Base-by-base conservation (phyloP, 2,329 filamentous ascomycete genomes). In the Neopestalotiopsis sp. region DNA sequence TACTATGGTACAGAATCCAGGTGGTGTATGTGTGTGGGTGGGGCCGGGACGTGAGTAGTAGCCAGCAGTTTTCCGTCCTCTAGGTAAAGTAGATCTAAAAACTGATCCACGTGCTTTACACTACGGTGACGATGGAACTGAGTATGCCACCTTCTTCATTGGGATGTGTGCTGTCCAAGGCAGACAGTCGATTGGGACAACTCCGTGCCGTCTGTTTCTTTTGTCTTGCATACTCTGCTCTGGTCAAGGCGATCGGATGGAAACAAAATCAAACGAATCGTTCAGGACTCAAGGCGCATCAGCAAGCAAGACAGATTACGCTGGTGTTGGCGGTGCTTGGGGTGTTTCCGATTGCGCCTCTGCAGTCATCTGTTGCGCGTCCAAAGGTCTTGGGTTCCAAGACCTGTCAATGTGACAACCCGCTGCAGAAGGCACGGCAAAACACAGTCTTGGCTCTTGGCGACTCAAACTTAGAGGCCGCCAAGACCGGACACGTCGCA, bases 361-460 rank as follows among this genome's bases (percentile, higher is more conserved):
- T 61, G 59, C 59, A 20, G 59, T 61, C 59, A 61, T 61, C 32
- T 24, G 30, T 61, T 61, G 59, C 59, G 59, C 59, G 59, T 34
- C 59, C 24, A 28, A 28, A 28, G 24, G 24, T 28, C 24, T 28
- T 40, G 14, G 17, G 14, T 38, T 30, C 32, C 14, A 30, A 10
- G 59, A 20, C 34, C 59, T 61, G 59, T 61, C 28, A 61, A 52
- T 20, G 45, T 52, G 45, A 52, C 45, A 14, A 61, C 13, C 30
- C 59, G 34, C 32, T 40, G 59, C 59, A 61, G 30, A 61, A 13
- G 32, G 28, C 12, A 17, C 30, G 59, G 59, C 13, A 61, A 34
- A 34, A 61, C n/a, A 34, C 24, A 28, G 30, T 34, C 24, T 59
- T 52, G 45, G 57, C 30, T 34, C 59, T 61, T 61, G 59, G 59